Percentiles rank a stretch among this genome's conserved stretches.
Conservation (phyloP, 2,329 filamentous ascomycete genomes). For the Colletotrichum echinochloae region DNA sequence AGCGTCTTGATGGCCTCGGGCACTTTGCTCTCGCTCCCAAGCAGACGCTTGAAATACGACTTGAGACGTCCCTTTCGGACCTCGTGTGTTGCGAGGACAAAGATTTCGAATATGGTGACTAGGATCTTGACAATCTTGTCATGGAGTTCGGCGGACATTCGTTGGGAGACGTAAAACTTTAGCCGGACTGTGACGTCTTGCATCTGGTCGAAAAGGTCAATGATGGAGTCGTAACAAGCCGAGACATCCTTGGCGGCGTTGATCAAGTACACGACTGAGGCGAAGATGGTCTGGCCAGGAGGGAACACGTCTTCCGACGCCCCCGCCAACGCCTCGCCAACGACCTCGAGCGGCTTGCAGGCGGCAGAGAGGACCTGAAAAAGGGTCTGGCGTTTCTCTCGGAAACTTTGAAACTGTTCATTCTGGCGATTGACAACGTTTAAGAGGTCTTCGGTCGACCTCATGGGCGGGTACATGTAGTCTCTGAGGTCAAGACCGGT, state of each 20-base stretch:
- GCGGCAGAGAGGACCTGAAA: slow-evolving; percentile 50
- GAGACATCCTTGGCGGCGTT: slow-evolving; percentile 59
- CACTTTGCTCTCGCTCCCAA: slow-evolving; percentile 55
- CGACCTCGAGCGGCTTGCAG: slow-evolving; percentile 53
- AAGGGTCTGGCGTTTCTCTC: slow-evolving; percentile 50
- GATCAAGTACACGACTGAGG: slow-evolving; percentile 57
- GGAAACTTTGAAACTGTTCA: slow-evolving; percentile 52
- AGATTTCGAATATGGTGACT: slow-evolving; percentile 58
- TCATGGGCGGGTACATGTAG: slow-evolving; percentile 50
- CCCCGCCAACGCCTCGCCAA: slow-evolving; percentile 54
- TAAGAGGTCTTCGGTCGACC: slow-evolving; percentile 49
- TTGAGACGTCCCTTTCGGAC: slow-evolving; percentile 56
- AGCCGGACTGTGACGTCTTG: slow-evolving; percentile 58
- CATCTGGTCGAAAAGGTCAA: slow-evolving; percentile 57
- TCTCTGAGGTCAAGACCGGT: slow-evolving; percentile 47
- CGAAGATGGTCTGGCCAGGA: slow-evolving; percentile 56
- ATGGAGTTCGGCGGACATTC: slow-evolving; percentile 53
- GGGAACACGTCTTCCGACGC: slow-evolving; percentile 54
- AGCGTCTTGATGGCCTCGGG: slow-evolving; percentile 55
- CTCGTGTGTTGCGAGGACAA: slow-evolving; percentile 57
- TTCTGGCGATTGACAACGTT: slow-evolving; percentile 51
- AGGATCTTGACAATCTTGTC: slow-evolving; percentile 57
- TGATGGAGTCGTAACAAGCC: slow-evolving; percentile 57
- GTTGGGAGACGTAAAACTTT: slow-evolving; percentile 54
- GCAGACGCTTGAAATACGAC: slow-evolving; percentile 55